These are phyloP conservation scores for Abelmoschus esculentus DNA, from an alignment of 345 rosid genomes.

Conservation along the genomic window DNA sequence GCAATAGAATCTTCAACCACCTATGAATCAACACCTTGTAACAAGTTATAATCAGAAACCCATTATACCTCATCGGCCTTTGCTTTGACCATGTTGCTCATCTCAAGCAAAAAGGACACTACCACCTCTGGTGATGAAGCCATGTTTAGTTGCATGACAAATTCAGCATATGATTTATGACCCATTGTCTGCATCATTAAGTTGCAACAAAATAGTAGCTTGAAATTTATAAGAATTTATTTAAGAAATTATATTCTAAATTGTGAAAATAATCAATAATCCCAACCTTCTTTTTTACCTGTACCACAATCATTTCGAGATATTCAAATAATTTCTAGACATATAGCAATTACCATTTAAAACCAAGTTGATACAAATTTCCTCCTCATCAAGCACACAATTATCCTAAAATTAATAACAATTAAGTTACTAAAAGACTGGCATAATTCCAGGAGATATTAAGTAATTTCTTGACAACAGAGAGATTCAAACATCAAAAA, in stretches of 20 bases:
- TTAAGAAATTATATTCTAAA: not conserved
- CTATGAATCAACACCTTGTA: not conserved
- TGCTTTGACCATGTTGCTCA: conserved; percentile 65
- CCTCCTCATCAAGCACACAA: not conserved
- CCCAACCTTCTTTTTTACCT: not conserved
- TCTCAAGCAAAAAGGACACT: conserved; percentile 65
- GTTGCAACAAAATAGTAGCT: not conserved
- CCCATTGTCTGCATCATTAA: conserved; percentile 57
- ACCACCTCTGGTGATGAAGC: conserved; percentile 78
- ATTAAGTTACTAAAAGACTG: not conserved
- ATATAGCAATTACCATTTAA: not conserved
- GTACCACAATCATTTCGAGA: not conserved
- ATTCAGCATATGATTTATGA: conserved; percentile 67
- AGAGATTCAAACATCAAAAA: not conserved
- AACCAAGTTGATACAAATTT: not conserved
- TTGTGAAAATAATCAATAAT: not conserved
- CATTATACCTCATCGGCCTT: conserved; percentile 68
- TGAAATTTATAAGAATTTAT: not conserved
- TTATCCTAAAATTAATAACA: not conserved
- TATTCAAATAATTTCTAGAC: not conserved
- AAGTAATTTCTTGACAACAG: not conserved
- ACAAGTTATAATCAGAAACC: not conserved
- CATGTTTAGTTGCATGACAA: conserved; percentile 58
- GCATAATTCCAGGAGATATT: not conserved
- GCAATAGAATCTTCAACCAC: conserved; percentile 6